Conservation (phyloP, 2,329 filamentous ascomycete genomes). For the Pestalotiopsis sp. region DNA sequence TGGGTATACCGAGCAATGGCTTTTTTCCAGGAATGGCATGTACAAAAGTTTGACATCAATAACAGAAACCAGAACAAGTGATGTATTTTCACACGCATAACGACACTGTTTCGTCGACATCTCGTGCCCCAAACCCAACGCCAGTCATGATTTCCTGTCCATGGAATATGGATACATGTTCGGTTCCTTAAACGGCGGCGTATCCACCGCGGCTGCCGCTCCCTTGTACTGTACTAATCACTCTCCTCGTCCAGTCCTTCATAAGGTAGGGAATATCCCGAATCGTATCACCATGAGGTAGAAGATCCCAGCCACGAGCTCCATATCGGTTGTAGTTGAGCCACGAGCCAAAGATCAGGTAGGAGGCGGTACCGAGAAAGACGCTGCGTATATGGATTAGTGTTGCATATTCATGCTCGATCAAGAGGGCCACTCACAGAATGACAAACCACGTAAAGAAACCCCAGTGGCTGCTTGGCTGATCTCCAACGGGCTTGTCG, state of each 20-base stretch:
- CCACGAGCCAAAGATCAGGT: slow-evolving; percentile 98
- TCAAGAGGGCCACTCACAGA: slow-evolving; percentile 64
- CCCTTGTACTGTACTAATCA: slow-evolving; percentile 83
- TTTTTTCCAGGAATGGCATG: neutral
- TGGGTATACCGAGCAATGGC: no score
- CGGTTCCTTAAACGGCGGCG: slow-evolving; percentile 72
- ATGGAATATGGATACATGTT: no score
- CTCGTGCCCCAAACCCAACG: neutral
- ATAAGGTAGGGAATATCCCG: slow-evolving; percentile 90
- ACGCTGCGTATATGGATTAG: slow-evolving; percentile 53
- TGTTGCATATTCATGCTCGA: neutral
- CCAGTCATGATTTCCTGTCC: neutral
- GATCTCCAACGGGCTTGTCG: slow-evolving; percentile 34
- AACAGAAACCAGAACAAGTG: neutral
- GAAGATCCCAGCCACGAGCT: slow-evolving; percentile 89
- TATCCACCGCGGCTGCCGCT: slow-evolving; percentile 87
- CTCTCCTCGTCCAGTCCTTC: slow-evolving; percentile 81
- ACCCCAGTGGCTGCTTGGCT: slow-evolving; percentile 71
- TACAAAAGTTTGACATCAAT: neutral
- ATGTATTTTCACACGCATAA: neutral
- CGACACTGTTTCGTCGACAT: neutral
- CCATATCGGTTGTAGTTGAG: slow-evolving; percentile 98
- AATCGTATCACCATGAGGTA: slow-evolving; percentile 90
- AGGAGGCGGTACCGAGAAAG: slow-evolving; percentile 83
- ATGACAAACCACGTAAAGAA: slow-evolving; percentile 98